Evolutionary conservation across 345 rosid genomes (phyloP).

Genomic region (Aquilaria yunnanensis): DNA sequence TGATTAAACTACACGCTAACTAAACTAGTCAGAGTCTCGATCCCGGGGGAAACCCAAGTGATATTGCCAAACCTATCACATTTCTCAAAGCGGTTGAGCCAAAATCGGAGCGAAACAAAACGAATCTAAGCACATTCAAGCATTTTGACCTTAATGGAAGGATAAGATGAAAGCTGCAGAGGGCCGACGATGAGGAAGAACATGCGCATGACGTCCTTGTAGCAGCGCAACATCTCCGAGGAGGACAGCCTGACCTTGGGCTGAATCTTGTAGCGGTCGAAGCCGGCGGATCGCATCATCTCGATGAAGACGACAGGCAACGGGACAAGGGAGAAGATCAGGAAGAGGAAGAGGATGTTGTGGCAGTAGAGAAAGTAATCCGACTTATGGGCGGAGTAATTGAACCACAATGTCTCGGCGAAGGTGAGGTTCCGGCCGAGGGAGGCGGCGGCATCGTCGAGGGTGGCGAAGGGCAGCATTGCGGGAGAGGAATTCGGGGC

Average conservation of each 20-base stretch:
- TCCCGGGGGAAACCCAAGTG: too few relatives aligned
- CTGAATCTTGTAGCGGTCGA: slow-evolving; percentile 76
- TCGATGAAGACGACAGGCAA: slow-evolving; percentile 55
- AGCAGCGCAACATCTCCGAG: slow-evolving; percentile 61
- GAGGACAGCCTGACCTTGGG: slow-evolving; percentile 61
- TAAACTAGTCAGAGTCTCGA: too few relatives aligned
- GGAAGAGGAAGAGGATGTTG: slow-evolving; percentile 63
- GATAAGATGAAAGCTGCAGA: slow-evolving; percentile 73
- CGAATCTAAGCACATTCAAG: not conserved
- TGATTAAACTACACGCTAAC: too few relatives aligned
- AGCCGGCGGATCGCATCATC: slow-evolving; percentile 37
- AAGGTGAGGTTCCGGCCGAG: slow-evolving; percentile 71
- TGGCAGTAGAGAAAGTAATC: slow-evolving; percentile 86
- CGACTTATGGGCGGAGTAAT: slow-evolving; percentile 73
- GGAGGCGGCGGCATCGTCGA: slow-evolving; percentile 55
- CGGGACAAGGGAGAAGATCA: slow-evolving; percentile 68
- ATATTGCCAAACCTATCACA: too few relatives aligned
- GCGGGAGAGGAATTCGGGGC: not conserved
- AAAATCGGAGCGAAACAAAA: not conserved
- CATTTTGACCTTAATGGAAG: slow-evolving; percentile 60
- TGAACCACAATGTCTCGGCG: slow-evolving; percentile 73
- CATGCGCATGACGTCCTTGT: slow-evolving; percentile 70
- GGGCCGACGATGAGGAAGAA: slow-evolving; percentile 80
- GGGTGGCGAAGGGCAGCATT: slow-evolving; percentile 71
- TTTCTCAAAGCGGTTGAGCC: too few relatives aligned